Evolutionary conservation across 2,329 filamentous ascomycete species (phyloP), one percentile per base, ranked within the genome.

Genomic region (Cladosporium sp.): DNA sequence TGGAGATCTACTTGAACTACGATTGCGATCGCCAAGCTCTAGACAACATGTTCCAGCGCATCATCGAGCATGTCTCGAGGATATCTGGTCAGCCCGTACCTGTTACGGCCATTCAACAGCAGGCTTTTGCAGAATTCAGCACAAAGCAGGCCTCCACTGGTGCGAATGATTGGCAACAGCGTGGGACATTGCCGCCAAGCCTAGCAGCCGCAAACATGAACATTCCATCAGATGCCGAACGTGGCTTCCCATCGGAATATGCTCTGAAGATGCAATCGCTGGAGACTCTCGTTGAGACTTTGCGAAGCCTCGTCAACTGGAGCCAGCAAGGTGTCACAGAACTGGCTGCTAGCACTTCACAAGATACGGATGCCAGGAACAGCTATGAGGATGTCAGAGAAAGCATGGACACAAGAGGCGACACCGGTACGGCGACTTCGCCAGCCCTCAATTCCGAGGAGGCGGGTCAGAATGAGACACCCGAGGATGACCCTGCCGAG

Each of bases 1-100:
- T 99, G 18, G 95, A 99, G 78, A 90, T 93, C 16, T 99, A 99
- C 78, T 86, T 99, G 68, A 99, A 99, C 78, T 99, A 99, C 75
- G 95, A 99, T 77, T 99, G 95, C 79, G 96, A 98, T 74, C 86
- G 94, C 67, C 93, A 92, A 49, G 88, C 88, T 11, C 87, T 98
- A 67, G 94, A 98, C 79, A 99, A 99, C 78, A 95, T 98, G 78
- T 99, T 96, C 77, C 95, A 99, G 78, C 83, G 86, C 71, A 89
- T 98, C 63, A 93, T 99, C 59, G 96, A 99, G 77, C 93, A 98
- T 78, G 82, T 99, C 21, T 95, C 94, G 35, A 90, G 90, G 72
- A 91, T 97, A 72, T 91, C 93, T 1, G 95, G 91, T 62, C 85
- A 89, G 11, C 89, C 93, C 0, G 89, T 97, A 5, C 78, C 88